A percentile compares a stretch with the other conserved stretches of the same genome.
These are phyloP conservation scores for Phytomonas francai DNA, from an alignment of 208 protist species.

Conservation along the genomic window DNA sequence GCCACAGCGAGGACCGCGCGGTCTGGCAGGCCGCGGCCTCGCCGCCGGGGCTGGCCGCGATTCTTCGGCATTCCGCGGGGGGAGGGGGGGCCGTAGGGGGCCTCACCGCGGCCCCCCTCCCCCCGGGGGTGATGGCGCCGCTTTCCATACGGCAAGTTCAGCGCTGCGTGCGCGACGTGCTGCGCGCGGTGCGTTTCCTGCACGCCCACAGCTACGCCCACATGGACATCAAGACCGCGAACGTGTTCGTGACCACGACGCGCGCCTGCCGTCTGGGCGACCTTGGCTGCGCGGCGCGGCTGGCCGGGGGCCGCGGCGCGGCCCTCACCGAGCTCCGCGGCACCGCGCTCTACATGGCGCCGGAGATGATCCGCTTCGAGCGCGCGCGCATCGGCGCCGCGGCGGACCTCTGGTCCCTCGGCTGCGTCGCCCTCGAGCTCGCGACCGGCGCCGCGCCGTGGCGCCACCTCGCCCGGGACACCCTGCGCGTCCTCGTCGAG, in stretches of 20 bases:
- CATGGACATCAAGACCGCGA: slow-evolving; percentile 88
- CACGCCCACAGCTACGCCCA: slow-evolving; percentile 82
- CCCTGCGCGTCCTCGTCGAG: slow-evolving; percentile 44
- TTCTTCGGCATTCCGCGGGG: too few species aligned
- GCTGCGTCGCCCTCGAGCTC: slow-evolving; percentile 82
- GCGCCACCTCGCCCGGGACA: slow-evolving; percentile 48
- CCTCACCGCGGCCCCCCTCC: background rate
- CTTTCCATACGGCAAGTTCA: slow-evolving; percentile 61
- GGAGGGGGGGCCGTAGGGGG: too few species aligned
- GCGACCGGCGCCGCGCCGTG: slow-evolving; percentile 64
- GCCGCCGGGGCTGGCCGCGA: too few species aligned
- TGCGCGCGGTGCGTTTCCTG: slow-evolving; percentile 73
- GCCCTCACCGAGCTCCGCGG: slow-evolving; percentile 75
- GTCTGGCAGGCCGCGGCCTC: slow-evolving; percentile 12
- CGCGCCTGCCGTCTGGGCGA: slow-evolving; percentile 86
- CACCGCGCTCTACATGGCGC: slow-evolving; percentile 81
- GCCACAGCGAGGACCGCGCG: slow-evolving; percentile 22
- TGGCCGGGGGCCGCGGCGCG: slow-evolving; percentile 16
- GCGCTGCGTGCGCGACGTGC: slow-evolving; percentile 58
- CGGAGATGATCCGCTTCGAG: slow-evolving; percentile 78
- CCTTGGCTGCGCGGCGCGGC: slow-evolving; percentile 85
- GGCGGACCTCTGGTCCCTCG: slow-evolving; percentile 80
- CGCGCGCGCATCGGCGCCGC: slow-evolving; percentile 38
- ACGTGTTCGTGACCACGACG: slow-evolving; percentile 70
- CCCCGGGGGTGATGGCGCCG: slow-evolving; percentile 27